These are phyloP conservation scores for Entamoeba nuttalli DNA, from an alignment of 208 protist species.

Conservation along the genomic window DNA sequence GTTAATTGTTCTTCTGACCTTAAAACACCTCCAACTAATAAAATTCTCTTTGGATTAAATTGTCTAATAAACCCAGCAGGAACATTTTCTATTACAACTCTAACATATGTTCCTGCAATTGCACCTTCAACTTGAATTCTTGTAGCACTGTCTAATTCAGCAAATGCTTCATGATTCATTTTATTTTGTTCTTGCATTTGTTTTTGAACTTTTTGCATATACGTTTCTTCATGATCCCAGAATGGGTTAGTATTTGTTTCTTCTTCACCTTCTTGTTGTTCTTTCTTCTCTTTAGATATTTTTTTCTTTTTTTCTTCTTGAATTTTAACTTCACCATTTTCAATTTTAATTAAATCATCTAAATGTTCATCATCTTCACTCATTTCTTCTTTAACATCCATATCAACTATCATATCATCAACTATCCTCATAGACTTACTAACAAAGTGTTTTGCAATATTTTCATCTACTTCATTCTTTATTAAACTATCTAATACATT, in stretches of 20 bases:
- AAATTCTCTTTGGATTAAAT: constrained; percentile 61
- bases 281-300: constrained; percentile 13
- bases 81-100: constrained; percentile 2
- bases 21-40: constrained; percentile 73
- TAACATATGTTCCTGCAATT: not conserved
- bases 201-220: not conserved
- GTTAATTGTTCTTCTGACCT: constrained; percentile 72
- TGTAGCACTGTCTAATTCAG: too few relatives aligned
- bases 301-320: not conserved
- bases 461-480: constrained; percentile 9
- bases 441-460: constrained; percentile 6
- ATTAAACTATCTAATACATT: not conserved
- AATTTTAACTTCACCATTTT: not conserved
- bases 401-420: not conserved
- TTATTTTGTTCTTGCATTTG: not conserved
- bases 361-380: not conserved
- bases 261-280: constrained; percentile 26
- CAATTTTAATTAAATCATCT: not conserved
- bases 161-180: not conserved
- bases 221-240: not conserved
- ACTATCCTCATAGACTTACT: not conserved
- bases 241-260: constrained; percentile 21
- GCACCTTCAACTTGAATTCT: not conserved
- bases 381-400: not conserved
- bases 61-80: constrained; percentile 24